phyloP scores from a whole-genome alignment of 2,329 filamentous ascomycete genomes.

The Samsoniella hepiali region DNA sequence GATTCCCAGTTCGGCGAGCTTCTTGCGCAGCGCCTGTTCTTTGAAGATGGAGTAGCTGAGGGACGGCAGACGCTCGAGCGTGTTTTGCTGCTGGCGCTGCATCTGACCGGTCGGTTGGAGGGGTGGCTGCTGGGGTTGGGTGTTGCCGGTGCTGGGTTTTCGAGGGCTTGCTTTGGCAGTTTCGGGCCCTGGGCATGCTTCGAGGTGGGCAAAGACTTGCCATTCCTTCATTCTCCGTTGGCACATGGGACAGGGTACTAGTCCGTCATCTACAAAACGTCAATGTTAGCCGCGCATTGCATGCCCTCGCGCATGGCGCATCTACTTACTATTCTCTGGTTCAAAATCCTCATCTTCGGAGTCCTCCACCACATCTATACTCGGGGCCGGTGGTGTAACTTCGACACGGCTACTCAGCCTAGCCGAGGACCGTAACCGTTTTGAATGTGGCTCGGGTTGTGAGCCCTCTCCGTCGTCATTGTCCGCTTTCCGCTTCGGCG shows the following conservation, averaged over 20 bases:
- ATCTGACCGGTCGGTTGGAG: slow-evolving; percentile 20
- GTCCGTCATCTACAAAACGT: slow-evolving; percentile 58
- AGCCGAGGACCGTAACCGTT: slow-evolving; percentile 52
- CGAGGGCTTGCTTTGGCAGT: slow-evolving; percentile 14
- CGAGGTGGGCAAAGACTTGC: slow-evolving; percentile 76
- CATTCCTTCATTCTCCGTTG: slow-evolving; percentile 72
- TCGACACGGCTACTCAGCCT: slow-evolving; percentile 43
- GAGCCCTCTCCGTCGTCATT: slow-evolving; percentile 29
- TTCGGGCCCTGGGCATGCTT: slow-evolving; percentile 53
- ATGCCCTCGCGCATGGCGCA: not conserved
- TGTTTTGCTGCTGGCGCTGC: slow-evolving; percentile 33
- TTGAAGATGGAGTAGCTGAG: slow-evolving; percentile 87
- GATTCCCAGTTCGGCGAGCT: slow-evolving; percentile 76
- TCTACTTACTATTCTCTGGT: slow-evolving; percentile 28
- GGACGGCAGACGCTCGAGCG: slow-evolving; percentile 66
- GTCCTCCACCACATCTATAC: slow-evolving; percentile 25
- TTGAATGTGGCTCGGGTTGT: slow-evolving; percentile 35
- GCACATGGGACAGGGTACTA: slow-evolving; percentile 84
- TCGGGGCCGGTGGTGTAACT: slow-evolving; percentile 29
- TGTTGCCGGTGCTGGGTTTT: not conserved
- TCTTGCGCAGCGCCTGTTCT: slow-evolving; percentile 73
- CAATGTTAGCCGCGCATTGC: slow-evolving; percentile 18
- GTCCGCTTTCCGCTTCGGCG: slow-evolving; percentile 53
- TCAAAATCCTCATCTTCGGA: slow-evolving; percentile 32
- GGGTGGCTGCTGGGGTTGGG: not conserved